A percentile compares a stretch with the other conserved stretches of the same genome.
phyloP scores from a whole-genome alignment of 345 rosid genomes.

The Gossypium arboreum region DNA sequence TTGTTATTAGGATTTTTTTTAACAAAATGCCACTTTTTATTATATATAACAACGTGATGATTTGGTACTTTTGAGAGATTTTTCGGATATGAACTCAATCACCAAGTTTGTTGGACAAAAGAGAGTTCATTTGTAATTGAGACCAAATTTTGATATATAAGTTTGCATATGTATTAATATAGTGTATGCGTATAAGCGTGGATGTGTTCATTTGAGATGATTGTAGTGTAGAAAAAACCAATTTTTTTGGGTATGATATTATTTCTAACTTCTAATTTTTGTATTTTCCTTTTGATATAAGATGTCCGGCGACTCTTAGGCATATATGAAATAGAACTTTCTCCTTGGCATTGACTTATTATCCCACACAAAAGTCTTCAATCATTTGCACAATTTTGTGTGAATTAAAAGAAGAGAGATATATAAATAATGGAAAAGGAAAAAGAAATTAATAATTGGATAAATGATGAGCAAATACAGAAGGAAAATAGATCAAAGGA shows the following conservation, averaged over 20 bases:
- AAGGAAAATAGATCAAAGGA: not conserved
- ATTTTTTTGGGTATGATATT: not conserved
- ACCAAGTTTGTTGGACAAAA: too few relatives aligned
- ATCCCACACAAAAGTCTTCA: not conserved
- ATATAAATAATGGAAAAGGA: not conserved
- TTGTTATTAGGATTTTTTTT: too few relatives aligned
- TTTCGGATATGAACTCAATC: too few relatives aligned
- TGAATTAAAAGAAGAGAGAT: not conserved
- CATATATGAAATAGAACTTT: conserved; percentile 5
- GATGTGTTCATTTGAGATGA: too few relatives aligned
- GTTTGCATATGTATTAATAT: too few relatives aligned
- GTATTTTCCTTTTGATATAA: not conserved
- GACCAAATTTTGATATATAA: too few relatives aligned
- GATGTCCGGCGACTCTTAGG: not conserved
- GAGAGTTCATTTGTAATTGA: too few relatives aligned
- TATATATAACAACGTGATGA: too few relatives aligned
- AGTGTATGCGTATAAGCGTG: too few relatives aligned
- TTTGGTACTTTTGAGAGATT: too few relatives aligned
- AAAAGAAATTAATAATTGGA: not conserved
- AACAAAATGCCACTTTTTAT: too few relatives aligned
- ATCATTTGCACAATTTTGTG: not conserved
- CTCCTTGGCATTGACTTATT: conserved; percentile 6
- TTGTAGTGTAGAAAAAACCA: too few relatives aligned
- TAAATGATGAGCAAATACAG: not conserved
- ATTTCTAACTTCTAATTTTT: not conserved